These are phyloP conservation scores for Thelephora aurantiotincta DNA, from an alignment of 768 basidiomycete species.

Conservation along the genomic window DNA sequence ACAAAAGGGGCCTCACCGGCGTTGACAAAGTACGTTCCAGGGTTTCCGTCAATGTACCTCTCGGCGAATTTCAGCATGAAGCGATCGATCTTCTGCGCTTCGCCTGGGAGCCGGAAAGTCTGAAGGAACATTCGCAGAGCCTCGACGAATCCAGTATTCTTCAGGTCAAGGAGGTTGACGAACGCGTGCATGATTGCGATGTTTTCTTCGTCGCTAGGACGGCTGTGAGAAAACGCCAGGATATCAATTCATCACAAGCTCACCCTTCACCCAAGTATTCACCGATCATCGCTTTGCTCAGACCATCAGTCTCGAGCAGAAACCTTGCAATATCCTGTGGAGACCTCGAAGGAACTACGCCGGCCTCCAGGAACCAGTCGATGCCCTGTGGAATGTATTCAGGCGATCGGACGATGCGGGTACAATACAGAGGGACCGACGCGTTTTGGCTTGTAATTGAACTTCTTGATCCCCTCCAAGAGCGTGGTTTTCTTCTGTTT, in stretches of 20 bases:
- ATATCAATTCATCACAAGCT: constrained; percentile 15
- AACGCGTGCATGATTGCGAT: constrained; percentile 96
- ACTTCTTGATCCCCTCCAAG: constrained; percentile 91
- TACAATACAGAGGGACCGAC: constrained; percentile 27
- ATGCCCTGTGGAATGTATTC: constrained; percentile 48
- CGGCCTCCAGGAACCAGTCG: constrained; percentile 74
- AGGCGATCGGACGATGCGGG: background rate
- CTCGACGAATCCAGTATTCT: constrained; percentile 68
- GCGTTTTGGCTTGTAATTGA: constrained; percentile 97
- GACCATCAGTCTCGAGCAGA: constrained; percentile 76
- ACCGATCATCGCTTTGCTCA: constrained; percentile 92
- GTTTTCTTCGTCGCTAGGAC: constrained; percentile 68
- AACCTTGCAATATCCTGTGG: constrained; percentile 78
- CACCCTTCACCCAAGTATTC: constrained; percentile 98
- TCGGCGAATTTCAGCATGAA: constrained; percentile 99
- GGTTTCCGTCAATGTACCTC: constrained; percentile 83
- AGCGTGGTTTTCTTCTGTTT: constrained; percentile 94
- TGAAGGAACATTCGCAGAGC: constrained; percentile 86
- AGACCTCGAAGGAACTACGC: constrained; percentile 62
- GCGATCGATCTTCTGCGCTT: constrained; percentile 96
- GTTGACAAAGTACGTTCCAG: constrained; percentile 78
- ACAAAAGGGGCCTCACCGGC: constrained; percentile 46
- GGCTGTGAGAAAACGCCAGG: constrained; percentile 1
- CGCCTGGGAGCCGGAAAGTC: constrained; percentile 92
- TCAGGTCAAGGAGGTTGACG: constrained; percentile 85